Conservation (phyloP, 1,139 yeast genomes). For the Saccharomyces hybrid region DNA sequence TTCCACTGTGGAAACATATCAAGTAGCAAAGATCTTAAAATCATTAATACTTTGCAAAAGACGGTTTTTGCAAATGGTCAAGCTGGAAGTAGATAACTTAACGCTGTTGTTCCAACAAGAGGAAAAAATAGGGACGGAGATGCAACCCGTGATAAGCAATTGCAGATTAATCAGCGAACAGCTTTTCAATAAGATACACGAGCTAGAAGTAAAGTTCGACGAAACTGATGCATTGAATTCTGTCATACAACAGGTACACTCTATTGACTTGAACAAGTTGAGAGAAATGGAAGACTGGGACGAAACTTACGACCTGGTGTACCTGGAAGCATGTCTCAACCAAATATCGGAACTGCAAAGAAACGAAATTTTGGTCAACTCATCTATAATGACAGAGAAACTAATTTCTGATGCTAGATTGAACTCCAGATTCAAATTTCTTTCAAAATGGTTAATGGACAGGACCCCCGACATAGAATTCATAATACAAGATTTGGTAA, state of each 20-base stretch:
- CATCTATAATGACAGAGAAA: constrained; percentile 44
- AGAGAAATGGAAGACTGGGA: constrained; percentile 52
- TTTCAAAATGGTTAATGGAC: constrained; percentile 16
- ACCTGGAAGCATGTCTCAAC: constrained; percentile 38
- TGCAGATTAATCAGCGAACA: constrained; percentile 14
- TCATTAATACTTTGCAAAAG: constrained; percentile 48
- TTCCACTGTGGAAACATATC: constrained; percentile 41
- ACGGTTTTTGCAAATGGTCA: constrained; percentile 42
- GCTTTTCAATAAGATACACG: constrained; percentile 37
- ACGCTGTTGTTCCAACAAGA: constrained; percentile 8
- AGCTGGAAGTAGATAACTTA: constrained; percentile 35
- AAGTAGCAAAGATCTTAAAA: constrained; percentile 39
- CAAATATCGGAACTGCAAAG: constrained; percentile 43
- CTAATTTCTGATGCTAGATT: constrained; percentile 22
- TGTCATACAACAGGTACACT: constrained; percentile 38
- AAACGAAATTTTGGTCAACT: constrained; percentile 47
- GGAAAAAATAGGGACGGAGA: constrained; percentile 5
- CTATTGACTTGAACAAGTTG: constrained; percentile 39
- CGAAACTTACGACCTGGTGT: constrained; percentile 34
- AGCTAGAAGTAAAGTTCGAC: constrained; percentile 46
- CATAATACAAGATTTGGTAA: constrained; percentile 16
- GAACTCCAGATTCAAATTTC: constrained; percentile 17
- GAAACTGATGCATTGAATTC: constrained; percentile 46
- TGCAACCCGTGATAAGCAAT: neutral
- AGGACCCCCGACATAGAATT: constrained; percentile 12